Conservation (phyloP, 768 basidiomycete genomes). For the Candolleomyces eurysporus region DNA sequence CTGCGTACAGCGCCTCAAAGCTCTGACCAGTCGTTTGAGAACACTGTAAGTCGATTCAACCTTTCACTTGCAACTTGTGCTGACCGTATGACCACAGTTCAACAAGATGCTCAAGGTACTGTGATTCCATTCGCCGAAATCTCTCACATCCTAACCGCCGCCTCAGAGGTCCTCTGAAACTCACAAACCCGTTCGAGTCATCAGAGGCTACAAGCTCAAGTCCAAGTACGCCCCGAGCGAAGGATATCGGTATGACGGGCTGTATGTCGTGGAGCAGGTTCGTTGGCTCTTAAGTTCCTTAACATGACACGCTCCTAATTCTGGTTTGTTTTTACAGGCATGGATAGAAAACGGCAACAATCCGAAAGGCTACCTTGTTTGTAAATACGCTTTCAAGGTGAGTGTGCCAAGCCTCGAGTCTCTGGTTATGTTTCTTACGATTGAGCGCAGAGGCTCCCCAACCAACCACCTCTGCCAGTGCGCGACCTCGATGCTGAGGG, state of each 20-base stretch:
- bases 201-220: slow-evolving; percentile 76
- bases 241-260: slow-evolving; percentile 93
- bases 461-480: slow-evolving; percentile 51
- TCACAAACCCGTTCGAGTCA: slow-evolving; percentile 79
- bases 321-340: slow-evolving; percentile 37
- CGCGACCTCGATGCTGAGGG: slow-evolving; percentile 22
- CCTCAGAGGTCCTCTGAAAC: slow-evolving; percentile 73
- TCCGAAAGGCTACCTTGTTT: slow-evolving; percentile 69
- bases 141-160: not conserved
- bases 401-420: slow-evolving; percentile 12
- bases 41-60: slow-evolving; percentile 34
- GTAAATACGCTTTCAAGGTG: slow-evolving; percentile 84
- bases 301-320: not conserved
- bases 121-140: not conserved
- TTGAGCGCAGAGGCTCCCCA: slow-evolving; percentile 46
- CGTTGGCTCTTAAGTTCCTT: slow-evolving; percentile 4
- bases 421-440: not conserved
- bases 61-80: not conserved
- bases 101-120: slow-evolving; percentile 68
- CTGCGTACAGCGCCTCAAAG: slow-evolving; percentile 89
- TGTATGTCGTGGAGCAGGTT: slow-evolving; percentile 78
- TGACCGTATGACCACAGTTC: slow-evolving; percentile 30
- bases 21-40: slow-evolving; percentile 78
- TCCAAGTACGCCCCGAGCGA: slow-evolving; percentile 76
- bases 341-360: slow-evolving; percentile 77